Conservation (phyloP, 2,329 filamentous ascomycete species). For the Apiospora arundinis region DNA sequence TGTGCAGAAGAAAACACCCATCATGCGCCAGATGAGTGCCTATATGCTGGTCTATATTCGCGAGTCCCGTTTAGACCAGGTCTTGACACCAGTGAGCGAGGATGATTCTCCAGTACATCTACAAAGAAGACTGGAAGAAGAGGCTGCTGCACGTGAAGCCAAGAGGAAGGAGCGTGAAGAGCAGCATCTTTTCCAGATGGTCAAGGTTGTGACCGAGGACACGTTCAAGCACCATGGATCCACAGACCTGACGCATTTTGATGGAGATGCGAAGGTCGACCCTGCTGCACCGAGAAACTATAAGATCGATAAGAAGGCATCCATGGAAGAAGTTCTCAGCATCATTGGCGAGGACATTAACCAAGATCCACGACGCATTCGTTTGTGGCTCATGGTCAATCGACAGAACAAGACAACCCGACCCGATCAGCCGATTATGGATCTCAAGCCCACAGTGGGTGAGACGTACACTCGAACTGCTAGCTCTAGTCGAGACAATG, state of each 20-base stretch:
- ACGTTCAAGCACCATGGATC: slow-evolving; percentile 83
- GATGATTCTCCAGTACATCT: slow-evolving; percentile 84
- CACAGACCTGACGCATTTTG: slow-evolving; percentile 80
- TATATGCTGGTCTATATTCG: slow-evolving; percentile 99
- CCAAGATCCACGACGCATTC: slow-evolving; percentile 71
- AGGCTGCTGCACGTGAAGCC: slow-evolving; percentile 76
- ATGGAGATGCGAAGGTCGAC: slow-evolving; percentile 61
- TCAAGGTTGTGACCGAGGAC: slow-evolving; percentile 80
- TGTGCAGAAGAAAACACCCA: slow-evolving; percentile 61
- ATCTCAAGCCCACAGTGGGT: slow-evolving; percentile 77
- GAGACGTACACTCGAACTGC: slow-evolving; percentile 64
- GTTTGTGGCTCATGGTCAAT: slow-evolving; percentile 98
- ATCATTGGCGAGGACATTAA: slow-evolving; percentile 74
- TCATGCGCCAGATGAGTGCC: slow-evolving; percentile 78
- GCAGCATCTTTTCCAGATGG: slow-evolving; percentile 87
- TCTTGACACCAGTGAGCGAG: slow-evolving; percentile 77
- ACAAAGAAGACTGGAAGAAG: slow-evolving; percentile 77
- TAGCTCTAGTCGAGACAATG: slow-evolving; percentile 67
- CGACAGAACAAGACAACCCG: slow-evolving; percentile 96
- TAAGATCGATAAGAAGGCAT: slow-evolving; percentile 76
- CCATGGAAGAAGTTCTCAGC: slow-evolving; percentile 75
- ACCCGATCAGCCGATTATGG: slow-evolving; percentile 85
- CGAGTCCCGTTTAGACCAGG: slow-evolving; percentile 81
- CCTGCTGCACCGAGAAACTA: slow-evolving; percentile 75
- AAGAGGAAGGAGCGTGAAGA: slow-evolving; percentile 90